Conservation (phyloP, 305 asterid species). For the Solanum hybrid region DNA sequence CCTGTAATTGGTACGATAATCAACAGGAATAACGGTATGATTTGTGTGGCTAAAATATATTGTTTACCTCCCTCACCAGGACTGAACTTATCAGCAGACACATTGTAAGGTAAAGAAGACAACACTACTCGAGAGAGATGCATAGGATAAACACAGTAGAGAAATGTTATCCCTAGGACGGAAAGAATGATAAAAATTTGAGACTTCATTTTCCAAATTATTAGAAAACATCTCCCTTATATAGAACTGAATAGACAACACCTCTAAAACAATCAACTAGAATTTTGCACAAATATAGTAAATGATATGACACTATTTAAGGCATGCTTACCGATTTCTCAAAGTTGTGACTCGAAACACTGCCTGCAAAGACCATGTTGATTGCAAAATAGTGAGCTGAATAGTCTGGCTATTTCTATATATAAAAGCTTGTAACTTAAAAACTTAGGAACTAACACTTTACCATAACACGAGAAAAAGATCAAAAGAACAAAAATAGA, state of each 20-base stretch:
- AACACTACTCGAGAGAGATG: neutral
- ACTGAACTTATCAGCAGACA: neutral
- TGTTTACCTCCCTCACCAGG: neutral
- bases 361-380: constrained; percentile 42
- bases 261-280: neutral
- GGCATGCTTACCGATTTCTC: constrained; percentile 48
- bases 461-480: neutral
- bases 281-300: neutral
- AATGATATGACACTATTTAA: neutral
- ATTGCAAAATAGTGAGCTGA: neutral
- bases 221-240: neutral
- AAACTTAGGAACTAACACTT: neutral
- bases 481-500: neutral
- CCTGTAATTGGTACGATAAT: neutral
- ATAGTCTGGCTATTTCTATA: neutral
- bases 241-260: neutral
- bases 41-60: neutral
- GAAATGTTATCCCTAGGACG: neutral
- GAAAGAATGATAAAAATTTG: neutral
- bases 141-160: neutral
- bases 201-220: neutral
- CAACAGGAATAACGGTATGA: neutral
- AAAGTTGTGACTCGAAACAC: constrained; percentile 30
- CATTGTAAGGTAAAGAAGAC: neutral
- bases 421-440: neutral